phyloP scores from a whole-genome alignment of 352 stramenopile species.

The Globisporangium parvum region DNA sequence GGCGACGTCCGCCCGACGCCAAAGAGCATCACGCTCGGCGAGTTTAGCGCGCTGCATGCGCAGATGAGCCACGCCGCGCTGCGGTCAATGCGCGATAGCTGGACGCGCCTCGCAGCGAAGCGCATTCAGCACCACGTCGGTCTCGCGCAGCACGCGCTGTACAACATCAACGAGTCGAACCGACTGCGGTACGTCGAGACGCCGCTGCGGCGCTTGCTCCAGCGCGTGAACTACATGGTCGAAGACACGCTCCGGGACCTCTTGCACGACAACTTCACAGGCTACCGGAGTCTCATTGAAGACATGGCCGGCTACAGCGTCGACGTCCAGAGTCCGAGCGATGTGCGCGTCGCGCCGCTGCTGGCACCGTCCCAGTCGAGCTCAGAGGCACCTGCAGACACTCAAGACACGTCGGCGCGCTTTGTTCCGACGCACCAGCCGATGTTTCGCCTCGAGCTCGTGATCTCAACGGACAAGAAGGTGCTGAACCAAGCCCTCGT shows the following conservation, averaged over 20 bases:
- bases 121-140: constrained; percentile 65
- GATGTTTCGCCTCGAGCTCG: constrained; percentile 67
- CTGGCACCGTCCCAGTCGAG: not conserved
- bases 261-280: constrained; percentile 60
- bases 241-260: constrained; percentile 62
- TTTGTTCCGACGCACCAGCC: constrained; percentile 37
- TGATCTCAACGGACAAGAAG: constrained; percentile 49
- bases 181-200: constrained; percentile 63
- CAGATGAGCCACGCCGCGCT: constrained; percentile 70
- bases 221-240: constrained; percentile 81
- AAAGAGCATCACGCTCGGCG: constrained; percentile 66
- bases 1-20: constrained; percentile 30
- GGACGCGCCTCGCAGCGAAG: constrained; percentile 66
- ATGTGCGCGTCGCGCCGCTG: constrained; percentile 25
- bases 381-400: not conserved
- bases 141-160: constrained; percentile 40
- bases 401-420: not conserved
- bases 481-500: constrained; percentile 55
- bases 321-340: constrained; percentile 34
- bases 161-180: constrained; percentile 63
- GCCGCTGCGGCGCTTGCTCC: constrained; percentile 47
- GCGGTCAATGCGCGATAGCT: constrained; percentile 74
- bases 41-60: constrained; percentile 61
- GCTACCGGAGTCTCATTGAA: constrained; percentile 66
- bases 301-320: constrained; percentile 60